These are phyloP conservation scores for Entrophospora sp. DNA, from an alignment of 192 early-diverging fungal genomes.

Conservation along the genomic window DNA sequence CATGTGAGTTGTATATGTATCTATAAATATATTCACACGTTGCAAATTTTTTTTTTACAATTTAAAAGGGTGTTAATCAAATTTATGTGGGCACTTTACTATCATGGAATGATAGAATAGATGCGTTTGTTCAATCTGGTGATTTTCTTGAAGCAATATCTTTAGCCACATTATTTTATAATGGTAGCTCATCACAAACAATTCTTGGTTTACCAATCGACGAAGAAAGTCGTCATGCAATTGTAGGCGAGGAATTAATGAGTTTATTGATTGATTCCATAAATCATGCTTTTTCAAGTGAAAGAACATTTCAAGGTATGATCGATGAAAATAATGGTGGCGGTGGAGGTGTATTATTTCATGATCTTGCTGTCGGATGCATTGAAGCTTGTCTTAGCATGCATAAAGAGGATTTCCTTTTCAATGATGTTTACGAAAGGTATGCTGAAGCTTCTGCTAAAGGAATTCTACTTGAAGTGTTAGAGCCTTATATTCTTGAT, in stretches of 20 bases:
- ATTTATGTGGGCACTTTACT: slow-evolving; percentile 44
- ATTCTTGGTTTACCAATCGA: slow-evolving; percentile 52
- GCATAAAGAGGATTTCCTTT: slow-evolving; percentile 40
- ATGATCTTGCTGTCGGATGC: slow-evolving; percentile 39
- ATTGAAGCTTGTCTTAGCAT: slow-evolving; percentile 50
- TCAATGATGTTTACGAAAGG: slow-evolving; percentile 46
- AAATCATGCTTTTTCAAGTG: slow-evolving; percentile 47
- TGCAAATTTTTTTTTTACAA: no score
- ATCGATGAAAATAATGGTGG: slow-evolving; percentile 30
- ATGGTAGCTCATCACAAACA: slow-evolving; percentile 45
- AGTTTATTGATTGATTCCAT: slow-evolving; percentile 42
- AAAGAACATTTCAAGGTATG: slow-evolving; percentile 34
- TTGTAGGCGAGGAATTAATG: slow-evolving; percentile 48
- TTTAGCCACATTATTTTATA: slow-evolving; percentile 48
- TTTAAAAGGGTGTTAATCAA: slow-evolving; percentile 39
- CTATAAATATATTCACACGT: no score
- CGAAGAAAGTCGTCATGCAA: slow-evolving; percentile 38
- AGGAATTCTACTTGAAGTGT: slow-evolving; percentile 42
- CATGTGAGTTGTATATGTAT: no score
- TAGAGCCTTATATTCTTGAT: slow-evolving; percentile 45
- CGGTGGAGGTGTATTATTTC: slow-evolving; percentile 32
- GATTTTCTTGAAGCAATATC: slow-evolving; percentile 50
- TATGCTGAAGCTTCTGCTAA: slow-evolving; percentile 37
- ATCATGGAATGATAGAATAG: slow-evolving; percentile 50
- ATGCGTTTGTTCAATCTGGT: slow-evolving; percentile 45